Percentiles rank a stretch among this genome's conserved stretches.
phyloP scores from a whole-genome alignment of 1,284 basidiomycete genomes.

The Ceratorhiza oryzae-sativae region DNA sequence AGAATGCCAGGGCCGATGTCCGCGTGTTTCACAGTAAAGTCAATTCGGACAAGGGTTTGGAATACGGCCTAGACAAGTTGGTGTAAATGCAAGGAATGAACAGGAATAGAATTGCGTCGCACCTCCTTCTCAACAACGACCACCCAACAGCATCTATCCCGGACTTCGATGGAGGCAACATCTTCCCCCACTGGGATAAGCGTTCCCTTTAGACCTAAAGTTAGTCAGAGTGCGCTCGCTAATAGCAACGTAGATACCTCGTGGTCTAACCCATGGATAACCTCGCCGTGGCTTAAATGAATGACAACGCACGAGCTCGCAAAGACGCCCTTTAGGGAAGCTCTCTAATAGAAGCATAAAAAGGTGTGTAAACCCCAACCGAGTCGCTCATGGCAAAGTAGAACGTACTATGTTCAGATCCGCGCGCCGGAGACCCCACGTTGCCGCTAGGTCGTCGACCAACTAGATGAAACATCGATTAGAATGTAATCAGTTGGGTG shows the following conservation, averaged over 20 bases:
- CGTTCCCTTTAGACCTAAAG: constrained; percentile 58
- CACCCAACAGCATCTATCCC: constrained; percentile 70
- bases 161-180: constrained; percentile 65
- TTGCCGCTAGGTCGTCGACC: constrained; percentile 86
- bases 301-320: constrained; percentile 71
- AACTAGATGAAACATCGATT: constrained; percentile 60
- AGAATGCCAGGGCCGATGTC: constrained; percentile 67
- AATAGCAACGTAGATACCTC: constrained; percentile 58
- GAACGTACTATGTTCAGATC: constrained; percentile 78
- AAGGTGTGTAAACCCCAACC: constrained; percentile 38
- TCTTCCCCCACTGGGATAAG: constrained; percentile 80
- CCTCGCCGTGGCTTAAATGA: constrained; percentile 62
- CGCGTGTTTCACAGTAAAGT: constrained; percentile 57
- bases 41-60: constrained; percentile 72
- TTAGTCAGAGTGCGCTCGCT: not conserved
- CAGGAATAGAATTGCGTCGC: constrained; percentile 40
- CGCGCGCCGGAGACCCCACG: constrained; percentile 71
- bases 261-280: constrained; percentile 59
- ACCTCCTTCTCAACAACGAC: constrained; percentile 93
- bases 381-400: not conserved
- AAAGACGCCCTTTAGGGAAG: constrained; percentile 85
- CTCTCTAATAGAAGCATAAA: constrained; percentile 61
- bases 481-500: not conserved
- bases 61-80: constrained; percentile 75
- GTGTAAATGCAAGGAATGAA: too few species aligned